phyloP scores from a whole-genome alignment of 768 basidiomycete genomes.

The Leccinum sublutescens region DNA sequence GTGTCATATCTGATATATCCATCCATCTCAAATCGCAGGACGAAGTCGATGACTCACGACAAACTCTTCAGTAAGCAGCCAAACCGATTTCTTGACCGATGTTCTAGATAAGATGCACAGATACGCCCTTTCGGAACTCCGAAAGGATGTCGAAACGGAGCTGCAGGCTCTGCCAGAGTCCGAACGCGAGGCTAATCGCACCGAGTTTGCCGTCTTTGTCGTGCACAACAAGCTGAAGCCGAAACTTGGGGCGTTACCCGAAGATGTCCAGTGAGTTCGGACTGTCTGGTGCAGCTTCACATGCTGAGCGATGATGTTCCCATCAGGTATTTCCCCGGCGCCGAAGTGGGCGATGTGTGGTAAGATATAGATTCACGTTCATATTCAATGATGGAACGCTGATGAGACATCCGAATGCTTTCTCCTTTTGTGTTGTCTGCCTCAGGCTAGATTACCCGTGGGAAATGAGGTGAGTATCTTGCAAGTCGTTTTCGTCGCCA shows the following conservation, averaged over 20 bases:
- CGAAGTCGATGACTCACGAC: slow-evolving; percentile 86
- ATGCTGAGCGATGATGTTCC: slow-evolving; percentile 5
- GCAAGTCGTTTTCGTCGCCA: neutral
- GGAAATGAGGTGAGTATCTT: slow-evolving; percentile 62
- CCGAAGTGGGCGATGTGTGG: slow-evolving; percentile 73
- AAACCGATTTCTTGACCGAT: neutral
- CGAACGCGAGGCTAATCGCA: slow-evolving; percentile 70
- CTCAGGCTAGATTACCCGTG: slow-evolving; percentile 82
- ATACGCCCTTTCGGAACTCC: slow-evolving; percentile 87
- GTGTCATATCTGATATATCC: slow-evolving; percentile 14
- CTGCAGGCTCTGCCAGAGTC: slow-evolving; percentile 62
- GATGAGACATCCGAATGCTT: slow-evolving; percentile 4
- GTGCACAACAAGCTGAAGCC: slow-evolving; percentile 92
- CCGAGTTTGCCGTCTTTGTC: slow-evolving; percentile 90
- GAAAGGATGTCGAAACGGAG: slow-evolving; percentile 82
- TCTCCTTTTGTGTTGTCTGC: slow-evolving; percentile 6
- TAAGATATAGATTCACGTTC: slow-evolving; percentile 36
- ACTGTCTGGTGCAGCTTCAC: neutral
- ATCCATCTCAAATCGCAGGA: slow-evolving; percentile 46
- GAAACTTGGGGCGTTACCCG: slow-evolving; percentile 75
- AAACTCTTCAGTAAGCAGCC: slow-evolving; percentile 75
- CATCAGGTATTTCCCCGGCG: slow-evolving; percentile 75
- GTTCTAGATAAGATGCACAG: slow-evolving; percentile 37
- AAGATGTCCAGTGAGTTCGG: slow-evolving; percentile 55
- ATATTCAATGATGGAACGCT: slow-evolving; percentile 9